phyloP scores from a whole-genome alignment of 768 basidiomycete genomes.

The Hericium erinaceus region DNA sequence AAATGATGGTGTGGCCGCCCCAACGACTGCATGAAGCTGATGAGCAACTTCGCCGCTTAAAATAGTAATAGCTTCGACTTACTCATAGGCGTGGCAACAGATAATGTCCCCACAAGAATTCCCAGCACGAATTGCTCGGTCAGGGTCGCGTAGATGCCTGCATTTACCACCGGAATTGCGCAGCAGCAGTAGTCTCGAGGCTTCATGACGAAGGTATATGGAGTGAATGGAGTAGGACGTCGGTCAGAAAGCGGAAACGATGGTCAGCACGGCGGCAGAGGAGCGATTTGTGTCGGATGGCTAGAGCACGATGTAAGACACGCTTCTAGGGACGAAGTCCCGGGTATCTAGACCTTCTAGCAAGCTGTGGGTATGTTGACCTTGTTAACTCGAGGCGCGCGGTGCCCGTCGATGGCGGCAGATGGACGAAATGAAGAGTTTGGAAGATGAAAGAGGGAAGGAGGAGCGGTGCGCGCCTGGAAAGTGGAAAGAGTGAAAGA shows the following conservation, averaged over 20 bases:
- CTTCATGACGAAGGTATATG: constrained; percentile 37
- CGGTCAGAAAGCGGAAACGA: too few relatives aligned
- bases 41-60: background rate
- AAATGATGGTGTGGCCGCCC: constrained; percentile 73
- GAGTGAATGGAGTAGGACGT: constrained; percentile 1
- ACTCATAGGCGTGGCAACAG: constrained; percentile 77
- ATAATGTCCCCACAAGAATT: constrained; percentile 59
- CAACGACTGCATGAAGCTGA: constrained; percentile 55
- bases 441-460: background rate
- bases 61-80: constrained; percentile 20
- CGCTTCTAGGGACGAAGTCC: too few relatives aligned
- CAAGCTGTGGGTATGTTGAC: too few relatives aligned
- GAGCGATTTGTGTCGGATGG: too few relatives aligned
- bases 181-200: constrained; percentile 87
- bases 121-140: constrained; percentile 66
- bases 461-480: background rate
- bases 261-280: too few relatives aligned
- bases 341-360: too few relatives aligned
- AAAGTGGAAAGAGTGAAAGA: background rate
- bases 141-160: constrained; percentile 78
- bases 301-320: too few relatives aligned
- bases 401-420: too few relatives aligned
- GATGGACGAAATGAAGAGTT: too few relatives aligned
- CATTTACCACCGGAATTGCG: constrained; percentile 84
- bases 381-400: too few relatives aligned